Base-by-base conservation (phyloP, 2,329 filamentous ascomycete genomes). In the Colletotrichum graminicola region DNA sequence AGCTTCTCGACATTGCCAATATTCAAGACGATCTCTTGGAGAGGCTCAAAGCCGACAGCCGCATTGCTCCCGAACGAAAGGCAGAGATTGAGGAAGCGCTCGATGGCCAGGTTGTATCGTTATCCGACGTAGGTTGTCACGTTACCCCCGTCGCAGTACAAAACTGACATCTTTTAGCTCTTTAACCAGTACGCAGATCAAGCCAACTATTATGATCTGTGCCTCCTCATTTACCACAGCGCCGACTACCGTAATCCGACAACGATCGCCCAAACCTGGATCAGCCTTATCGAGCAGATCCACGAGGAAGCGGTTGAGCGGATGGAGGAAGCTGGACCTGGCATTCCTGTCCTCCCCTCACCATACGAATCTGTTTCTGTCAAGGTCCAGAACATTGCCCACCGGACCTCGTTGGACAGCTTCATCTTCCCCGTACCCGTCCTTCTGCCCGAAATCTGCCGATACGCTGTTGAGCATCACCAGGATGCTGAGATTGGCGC, bases 11-110 rank as follows among this genome's bases (percentile, higher is more conserved):
- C 76, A 90, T 98, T 61, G 95, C 95, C 18, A 95, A 96, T 77
- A 96, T 99, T 64, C 96, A 99, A 80, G 94, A 97, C 78, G 96
- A 99, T 76, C 82, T 98, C 52, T 81, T 98, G 32, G 92, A 94
- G 78, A 89, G 94, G 56, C 84, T 99, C 63, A 90, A 87, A 78
- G 87, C 87, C 12, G 96, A 99, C 74, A 79, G 84, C 1, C 90
- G 96, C 54, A 87, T 98, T 47, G 83, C 86, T 16, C 82, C 85
- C 0, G 89, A 92, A 60, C 89, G 90, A 54, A 90, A 89, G 76
- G 82, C 84, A 0, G 88, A 92, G 67, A 89, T 97, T 32, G 82
- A 93, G 70, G 80, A 86, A 55, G 86, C 89, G 41, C 88, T 98
- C 47, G 91, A 97, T 79, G 93, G 93, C n/a, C 88, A 90, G 59